A percentile compares a stretch with the other conserved stretches of the same genome.
These are phyloP conservation scores for Rhynchospora pubera DNA, from an alignment of 176 grass and related monocot species.

Conservation along the genomic window DNA sequence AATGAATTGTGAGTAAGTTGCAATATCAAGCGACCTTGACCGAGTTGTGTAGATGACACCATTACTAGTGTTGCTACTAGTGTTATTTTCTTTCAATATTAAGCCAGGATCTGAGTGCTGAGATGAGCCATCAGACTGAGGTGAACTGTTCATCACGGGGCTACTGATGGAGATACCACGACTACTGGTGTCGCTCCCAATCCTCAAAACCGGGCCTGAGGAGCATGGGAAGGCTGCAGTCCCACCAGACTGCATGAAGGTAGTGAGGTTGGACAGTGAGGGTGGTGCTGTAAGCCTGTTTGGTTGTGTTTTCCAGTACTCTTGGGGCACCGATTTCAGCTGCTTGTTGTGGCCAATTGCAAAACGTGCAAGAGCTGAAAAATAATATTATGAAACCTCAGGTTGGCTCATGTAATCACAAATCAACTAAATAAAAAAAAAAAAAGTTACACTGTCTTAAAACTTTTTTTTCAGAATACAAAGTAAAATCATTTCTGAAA, in stretches of 20 bases:
- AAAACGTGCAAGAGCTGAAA: conserved; percentile 80
- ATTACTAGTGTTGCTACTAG: conserved; percentile 42
- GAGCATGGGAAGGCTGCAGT: conserved; percentile 34
- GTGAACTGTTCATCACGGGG: conserved; percentile 75
- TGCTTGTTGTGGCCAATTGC: conserved; percentile 79
- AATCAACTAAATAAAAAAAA: neutral
- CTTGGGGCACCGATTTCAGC: conserved; percentile 77
- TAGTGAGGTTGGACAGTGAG: conserved; percentile 74
- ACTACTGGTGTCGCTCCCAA: conserved; percentile 66
- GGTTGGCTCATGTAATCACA: neutral
- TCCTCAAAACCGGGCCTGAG: conserved; percentile 75
- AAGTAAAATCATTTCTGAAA: neutral
- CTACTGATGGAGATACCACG: conserved; percentile 34
- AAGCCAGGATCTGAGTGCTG: conserved; percentile 87
- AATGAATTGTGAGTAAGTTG: conserved; percentile 75
- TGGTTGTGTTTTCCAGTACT: conserved; percentile 80
- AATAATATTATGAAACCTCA: conserved; percentile 11
- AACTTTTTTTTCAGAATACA: neutral
- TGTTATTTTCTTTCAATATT: conserved; percentile 49
- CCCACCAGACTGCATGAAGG: conserved; percentile 20
- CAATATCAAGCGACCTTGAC: conserved; percentile 46
- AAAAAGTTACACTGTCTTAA: neutral
- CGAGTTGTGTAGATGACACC: conserved; percentile 52
- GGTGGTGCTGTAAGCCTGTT: conserved; percentile 69
- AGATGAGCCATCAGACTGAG: conserved; percentile 90